A percentile compares a stretch with the other conserved stretches of the same genome.
phyloP scores from a whole-genome alignment of 257 asterid species.

The Scutellaria galericulata region DNA sequence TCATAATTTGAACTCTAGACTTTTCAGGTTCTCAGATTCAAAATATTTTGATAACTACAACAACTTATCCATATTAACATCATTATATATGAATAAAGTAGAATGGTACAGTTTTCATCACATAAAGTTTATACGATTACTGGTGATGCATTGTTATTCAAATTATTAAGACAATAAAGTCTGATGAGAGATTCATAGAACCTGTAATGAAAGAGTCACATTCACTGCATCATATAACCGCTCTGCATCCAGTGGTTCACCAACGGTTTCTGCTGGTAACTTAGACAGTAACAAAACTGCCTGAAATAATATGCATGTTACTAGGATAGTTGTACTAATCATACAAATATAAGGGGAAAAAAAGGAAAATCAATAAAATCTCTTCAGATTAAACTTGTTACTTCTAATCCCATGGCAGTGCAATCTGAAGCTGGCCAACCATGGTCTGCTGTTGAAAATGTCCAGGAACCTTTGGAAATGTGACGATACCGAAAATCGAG shows the following conservation, averaged over 20 bases:
- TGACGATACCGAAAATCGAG: conserved; percentile 85
- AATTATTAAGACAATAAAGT: neutral
- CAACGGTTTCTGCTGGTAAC: conserved; percentile 73
- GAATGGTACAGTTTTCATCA: conserved; percentile 7
- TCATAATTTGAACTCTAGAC: neutral
- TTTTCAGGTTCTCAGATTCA: conserved; percentile 16
- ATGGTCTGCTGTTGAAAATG: conserved; percentile 96
- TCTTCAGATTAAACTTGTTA: conserved; percentile 41
- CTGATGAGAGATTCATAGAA: conserved; percentile 37
- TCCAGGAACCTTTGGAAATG: conserved; percentile 99
- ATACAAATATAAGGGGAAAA: neutral
- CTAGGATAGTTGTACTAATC: conserved; percentile 18
- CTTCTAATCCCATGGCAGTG: conserved; percentile 97
- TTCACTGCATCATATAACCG: conserved; percentile 85
- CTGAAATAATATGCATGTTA: conserved; percentile 47
- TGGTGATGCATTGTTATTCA: conserved; percentile 1
- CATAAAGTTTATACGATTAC: conserved; percentile 5
- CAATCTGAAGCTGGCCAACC: conserved; percentile 99
- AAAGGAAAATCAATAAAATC: neutral
- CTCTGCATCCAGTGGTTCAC: conserved; percentile 71
- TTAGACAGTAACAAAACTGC: conserved; percentile 73
- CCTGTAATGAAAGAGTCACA: conserved; percentile 92
- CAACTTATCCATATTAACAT: neutral
- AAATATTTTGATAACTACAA: conserved; percentile 11
- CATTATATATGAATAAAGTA: conserved; percentile 8